Conservation (phyloP, 371 early-diverging fungal genomes). For the Mortierella polycephala region DNA sequence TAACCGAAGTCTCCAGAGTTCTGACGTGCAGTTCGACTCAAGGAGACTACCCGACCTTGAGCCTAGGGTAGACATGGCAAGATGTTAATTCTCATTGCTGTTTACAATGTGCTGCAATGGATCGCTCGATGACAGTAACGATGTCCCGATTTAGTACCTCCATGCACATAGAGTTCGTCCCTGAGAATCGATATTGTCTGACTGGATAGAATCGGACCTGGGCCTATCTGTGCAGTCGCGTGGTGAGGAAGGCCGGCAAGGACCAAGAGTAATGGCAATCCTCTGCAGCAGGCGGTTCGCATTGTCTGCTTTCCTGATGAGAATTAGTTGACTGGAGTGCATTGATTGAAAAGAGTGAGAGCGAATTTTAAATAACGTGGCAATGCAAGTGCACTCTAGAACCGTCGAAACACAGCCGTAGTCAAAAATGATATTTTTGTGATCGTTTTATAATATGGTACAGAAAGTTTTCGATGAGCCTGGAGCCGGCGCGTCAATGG, state of each 20-base stretch:
- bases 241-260: conserved; percentile 21
- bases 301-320: conserved; percentile 1
- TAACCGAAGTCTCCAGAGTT: conserved; percentile 41
- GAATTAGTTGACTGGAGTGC: neutral
- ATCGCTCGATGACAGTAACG: neutral
- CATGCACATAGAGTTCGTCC: conserved; percentile 50
- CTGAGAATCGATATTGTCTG: conserved; percentile 49
- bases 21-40: conserved; percentile 31
- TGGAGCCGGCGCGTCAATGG: neutral
- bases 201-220: conserved; percentile 35
- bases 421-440: too few species aligned
- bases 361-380: too few species aligned
- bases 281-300: conserved; percentile 21
- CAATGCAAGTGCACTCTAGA: too few species aligned
- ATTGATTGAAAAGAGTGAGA: neutral
- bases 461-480: too few species aligned
- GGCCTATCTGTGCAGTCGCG: conserved; percentile 25
- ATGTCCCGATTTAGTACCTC: conserved; percentile 24
- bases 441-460: too few species aligned
- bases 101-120: neutral
- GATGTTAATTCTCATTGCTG: neutral
- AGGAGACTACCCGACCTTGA: conserved; percentile 26
- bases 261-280: conserved; percentile 15
- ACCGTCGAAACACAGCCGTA: too few species aligned
- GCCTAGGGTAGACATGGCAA: conserved; percentile 16